Percentiles rank a stretch among this genome's conserved stretches.
Evolutionary conservation across 75 land plant genomes (phyloP).

Genomic region (Isoetes taiwanensis): DNA sequence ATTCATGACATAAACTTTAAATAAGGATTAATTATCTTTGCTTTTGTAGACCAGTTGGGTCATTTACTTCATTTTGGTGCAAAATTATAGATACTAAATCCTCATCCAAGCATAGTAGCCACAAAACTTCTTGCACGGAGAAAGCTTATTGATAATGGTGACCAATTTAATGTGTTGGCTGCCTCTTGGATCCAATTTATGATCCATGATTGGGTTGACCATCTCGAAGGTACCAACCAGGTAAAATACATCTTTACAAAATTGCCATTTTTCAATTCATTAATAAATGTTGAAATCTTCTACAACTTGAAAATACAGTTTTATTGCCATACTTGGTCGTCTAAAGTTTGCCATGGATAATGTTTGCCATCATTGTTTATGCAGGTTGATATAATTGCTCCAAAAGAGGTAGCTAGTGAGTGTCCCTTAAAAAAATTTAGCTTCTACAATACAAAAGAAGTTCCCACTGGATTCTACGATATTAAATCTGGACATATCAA

Average conservation of each 20-base stretch:
- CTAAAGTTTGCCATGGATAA: too few relatives aligned
- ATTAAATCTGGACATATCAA: conserved; percentile 30
- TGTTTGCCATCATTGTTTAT: too few relatives aligned
- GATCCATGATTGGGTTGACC: conserved; percentile 70
- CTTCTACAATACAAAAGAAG: conserved; percentile 22
- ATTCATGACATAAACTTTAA: too few relatives aligned
- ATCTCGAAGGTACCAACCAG: conserved; percentile 28
- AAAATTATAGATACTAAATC: conserved; percentile 40
- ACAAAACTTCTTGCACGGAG: conserved; percentile 39
- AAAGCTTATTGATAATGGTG: conserved; percentile 26
- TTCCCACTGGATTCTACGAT: conserved; percentile 9
- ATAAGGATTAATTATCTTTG: too few relatives aligned
- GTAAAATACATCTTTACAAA: not conserved
- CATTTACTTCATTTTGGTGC: too few relatives aligned
- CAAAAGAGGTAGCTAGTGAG: conserved; percentile 15
- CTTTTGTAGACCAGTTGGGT: too few relatives aligned
- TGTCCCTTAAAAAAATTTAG: conserved; percentile 48
- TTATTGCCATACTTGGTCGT: too few relatives aligned
- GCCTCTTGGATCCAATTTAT: conserved; percentile 56
- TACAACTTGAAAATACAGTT: too few relatives aligned
- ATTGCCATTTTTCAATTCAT: not conserved
- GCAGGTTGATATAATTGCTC: conserved; percentile 29
- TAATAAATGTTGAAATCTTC: too few relatives aligned
- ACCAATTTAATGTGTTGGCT: conserved; percentile 55
- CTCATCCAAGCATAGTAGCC: conserved; percentile 46